phyloP scores from a whole-genome alignment of 148 eudicot genomes.

The Pouteria glomerata region DNA sequence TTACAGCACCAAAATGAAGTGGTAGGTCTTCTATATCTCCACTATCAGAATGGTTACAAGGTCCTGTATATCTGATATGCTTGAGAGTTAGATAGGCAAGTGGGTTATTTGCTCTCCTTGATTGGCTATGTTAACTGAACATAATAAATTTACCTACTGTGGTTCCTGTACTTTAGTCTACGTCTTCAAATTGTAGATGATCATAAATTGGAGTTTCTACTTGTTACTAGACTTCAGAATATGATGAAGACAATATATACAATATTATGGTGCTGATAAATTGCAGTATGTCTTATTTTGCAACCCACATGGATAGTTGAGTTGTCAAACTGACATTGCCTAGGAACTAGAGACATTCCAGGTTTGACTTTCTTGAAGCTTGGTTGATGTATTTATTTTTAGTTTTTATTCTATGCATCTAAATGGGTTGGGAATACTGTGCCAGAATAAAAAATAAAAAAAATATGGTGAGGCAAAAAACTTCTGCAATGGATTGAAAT shows the following conservation, averaged over 20 bases:
- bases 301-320: neutral
- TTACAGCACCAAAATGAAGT: conserved; percentile 96
- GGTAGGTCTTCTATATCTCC: conserved; percentile 37
- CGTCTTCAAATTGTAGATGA: neutral
- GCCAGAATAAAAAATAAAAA: neutral
- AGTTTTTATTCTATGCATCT: neutral
- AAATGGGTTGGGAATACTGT: neutral
- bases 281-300: neutral
- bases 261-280: neutral
- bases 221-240: neutral
- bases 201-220: conserved; percentile 1
- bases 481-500: too few species aligned
- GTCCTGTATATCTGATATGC: neutral
- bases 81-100: neutral
- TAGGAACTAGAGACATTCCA: neutral
- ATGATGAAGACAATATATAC: neutral
- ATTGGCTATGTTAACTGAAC: neutral
- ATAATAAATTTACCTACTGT: neutral
- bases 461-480: too few species aligned
- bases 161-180: neutral
- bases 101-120: neutral
- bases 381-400: neutral
- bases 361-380: neutral
- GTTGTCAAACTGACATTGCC: neutral
- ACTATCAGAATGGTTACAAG: conserved; percentile 2